Conservation (phyloP, 345 rosid genomes). For the Hibiscus trionum region DNA sequence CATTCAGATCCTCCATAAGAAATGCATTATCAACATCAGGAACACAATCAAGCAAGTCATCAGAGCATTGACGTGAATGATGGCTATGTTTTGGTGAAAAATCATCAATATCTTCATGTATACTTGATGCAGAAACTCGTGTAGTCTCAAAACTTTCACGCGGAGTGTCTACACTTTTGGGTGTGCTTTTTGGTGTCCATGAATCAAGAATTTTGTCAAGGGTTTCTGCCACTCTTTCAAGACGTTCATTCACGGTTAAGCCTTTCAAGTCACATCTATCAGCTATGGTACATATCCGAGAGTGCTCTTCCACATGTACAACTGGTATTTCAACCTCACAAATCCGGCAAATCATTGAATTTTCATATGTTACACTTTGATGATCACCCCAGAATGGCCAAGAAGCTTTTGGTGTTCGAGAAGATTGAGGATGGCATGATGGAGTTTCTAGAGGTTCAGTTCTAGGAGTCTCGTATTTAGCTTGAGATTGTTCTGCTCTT, state of each 20-base stretch:
- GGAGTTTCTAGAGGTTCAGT: conserved; percentile 44
- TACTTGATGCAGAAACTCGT: conserved; percentile 25
- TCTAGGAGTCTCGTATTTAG: conserved; percentile 32
- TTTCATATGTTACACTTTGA: conserved; percentile 55
- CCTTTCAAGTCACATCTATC: conserved; percentile 98
- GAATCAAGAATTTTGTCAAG: conserved; percentile 73
- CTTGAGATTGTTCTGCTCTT: conserved; percentile 26
- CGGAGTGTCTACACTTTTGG: conserved; percentile 44
- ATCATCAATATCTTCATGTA: conserved; percentile 42
- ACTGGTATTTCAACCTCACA: conserved; percentile 99
- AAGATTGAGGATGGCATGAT: conserved; percentile 41
- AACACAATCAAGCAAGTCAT: conserved; percentile 51
- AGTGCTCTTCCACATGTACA: conserved; percentile 96
- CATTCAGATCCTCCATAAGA: conserved; percentile 40
- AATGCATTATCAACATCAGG: conserved; percentile 47
- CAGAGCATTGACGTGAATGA: conserved; percentile 41
- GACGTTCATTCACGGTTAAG: conserved; percentile 64
- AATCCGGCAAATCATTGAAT: conserved; percentile 92
- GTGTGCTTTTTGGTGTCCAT: conserved; percentile 75
- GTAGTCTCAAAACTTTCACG: conserved; percentile 38
- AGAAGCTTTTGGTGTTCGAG: conserved; percentile 34
- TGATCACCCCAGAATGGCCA: conserved; percentile 70
- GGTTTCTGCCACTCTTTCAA: conserved; percentile 87
- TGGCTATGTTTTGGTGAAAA: conserved; percentile 29
- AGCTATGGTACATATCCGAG: conserved; percentile 84